These are phyloP conservation scores for Starmerella potacharoeniae DNA, from an alignment of 805 yeast species.

Conservation along the genomic window DNA sequence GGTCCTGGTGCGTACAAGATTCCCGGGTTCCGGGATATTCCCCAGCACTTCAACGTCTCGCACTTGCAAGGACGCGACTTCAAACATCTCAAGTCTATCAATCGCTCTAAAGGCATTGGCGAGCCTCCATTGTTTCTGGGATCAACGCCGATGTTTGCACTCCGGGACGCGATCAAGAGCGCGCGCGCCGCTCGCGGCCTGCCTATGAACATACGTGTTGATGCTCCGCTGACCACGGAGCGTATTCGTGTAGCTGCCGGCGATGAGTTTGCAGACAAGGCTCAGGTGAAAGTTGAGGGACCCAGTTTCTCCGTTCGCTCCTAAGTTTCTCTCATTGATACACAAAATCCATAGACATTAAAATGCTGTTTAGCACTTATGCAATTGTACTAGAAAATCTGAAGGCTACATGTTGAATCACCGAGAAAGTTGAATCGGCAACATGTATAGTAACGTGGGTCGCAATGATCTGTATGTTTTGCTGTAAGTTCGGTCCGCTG, in stretches of 20 bases:
- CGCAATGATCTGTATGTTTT: no score
- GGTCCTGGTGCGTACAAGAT: conserved; percentile 43
- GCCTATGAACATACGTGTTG: conserved; percentile 18
- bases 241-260: conserved; percentile 34
- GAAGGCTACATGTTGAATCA: no score
- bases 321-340: neutral
- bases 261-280: conserved; percentile 28
- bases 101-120: conserved; percentile 39
- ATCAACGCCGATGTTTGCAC: conserved; percentile 34
- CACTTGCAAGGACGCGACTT: conserved; percentile 35
- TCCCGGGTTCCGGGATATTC: conserved; percentile 40
- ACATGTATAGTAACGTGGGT: no score
- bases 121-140: conserved; percentile 43
- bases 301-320: conserved; percentile 20
- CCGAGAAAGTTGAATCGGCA: no score
- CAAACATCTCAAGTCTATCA: conserved; percentile 36
- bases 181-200: conserved; percentile 31
- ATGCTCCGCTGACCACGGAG: conserved; percentile 37
- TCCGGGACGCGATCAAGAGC: conserved; percentile 34
- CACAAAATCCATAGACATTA: neutral
- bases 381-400: no score
- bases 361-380: neutral
- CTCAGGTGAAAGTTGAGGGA: conserved; percentile 25
- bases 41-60: conserved; percentile 36
- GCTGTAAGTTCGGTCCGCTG: no score